These are phyloP conservation scores for Chrysopogon serrulatus DNA, from an alignment of 176 grass and related monocot genomes.

Conservation along the genomic window DNA sequence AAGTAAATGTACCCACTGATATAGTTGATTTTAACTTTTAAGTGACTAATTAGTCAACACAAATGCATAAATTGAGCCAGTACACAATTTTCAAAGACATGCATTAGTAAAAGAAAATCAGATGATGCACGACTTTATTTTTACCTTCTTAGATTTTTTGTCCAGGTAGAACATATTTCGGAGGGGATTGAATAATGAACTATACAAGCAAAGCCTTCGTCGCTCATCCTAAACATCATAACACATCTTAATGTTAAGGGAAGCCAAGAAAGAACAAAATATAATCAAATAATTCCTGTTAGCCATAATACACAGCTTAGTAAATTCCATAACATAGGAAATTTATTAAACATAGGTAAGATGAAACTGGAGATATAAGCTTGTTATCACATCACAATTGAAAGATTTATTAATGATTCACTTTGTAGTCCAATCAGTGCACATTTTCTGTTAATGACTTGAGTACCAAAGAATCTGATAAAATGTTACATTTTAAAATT, in stretches of 20 bases:
- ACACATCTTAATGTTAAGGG: slow-evolving; percentile 17
- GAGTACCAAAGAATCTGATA: neutral
- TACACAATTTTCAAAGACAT: neutral
- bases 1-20: neutral
- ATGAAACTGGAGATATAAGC: neutral
- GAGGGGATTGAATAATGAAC: slow-evolving; percentile 61
- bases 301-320: neutral
- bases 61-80: neutral
- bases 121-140: neutral
- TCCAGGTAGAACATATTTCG: slow-evolving; percentile 64
- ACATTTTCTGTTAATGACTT: neutral
- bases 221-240: slow-evolving; percentile 74
- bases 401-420: neutral
- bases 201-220: slow-evolving; percentile 75
- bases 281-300: neutral
- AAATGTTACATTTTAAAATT: neutral
- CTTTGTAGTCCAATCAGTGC: neutral
- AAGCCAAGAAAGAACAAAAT: neutral
- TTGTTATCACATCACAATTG: neutral
- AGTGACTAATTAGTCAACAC: neutral
- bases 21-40: neutral
- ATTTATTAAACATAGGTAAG: neutral
- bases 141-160: slow-evolving; percentile 86
- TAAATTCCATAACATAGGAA: neutral
- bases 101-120: neutral